Evolutionary conservation across 345 rosid species (phyloP).

Genomic region (Pelargonium nanum): DNA sequence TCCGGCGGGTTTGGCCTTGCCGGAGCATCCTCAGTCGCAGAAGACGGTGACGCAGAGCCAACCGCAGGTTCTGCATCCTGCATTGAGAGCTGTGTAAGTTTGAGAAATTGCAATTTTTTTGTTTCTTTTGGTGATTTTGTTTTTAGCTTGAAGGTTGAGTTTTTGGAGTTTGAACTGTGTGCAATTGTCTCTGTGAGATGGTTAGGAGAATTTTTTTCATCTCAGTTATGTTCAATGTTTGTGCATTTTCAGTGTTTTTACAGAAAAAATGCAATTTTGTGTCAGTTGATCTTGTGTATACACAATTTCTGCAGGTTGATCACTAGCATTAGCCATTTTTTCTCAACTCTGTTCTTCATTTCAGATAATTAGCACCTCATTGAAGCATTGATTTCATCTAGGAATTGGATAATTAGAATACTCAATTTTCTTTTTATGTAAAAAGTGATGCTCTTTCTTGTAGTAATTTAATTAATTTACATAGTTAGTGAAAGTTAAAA

Average conservation of each 20-base stretch:
- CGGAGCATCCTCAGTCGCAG: constrained; percentile 43
- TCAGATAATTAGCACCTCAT: neutral
- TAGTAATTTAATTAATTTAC: too few relatives aligned
- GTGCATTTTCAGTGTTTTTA: neutral
- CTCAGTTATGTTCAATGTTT: too few relatives aligned
- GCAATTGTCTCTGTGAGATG: neutral
- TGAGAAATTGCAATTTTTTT: neutral
- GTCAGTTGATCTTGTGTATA: too few relatives aligned
- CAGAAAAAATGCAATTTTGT: neutral
- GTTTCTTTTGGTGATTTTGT: neutral
- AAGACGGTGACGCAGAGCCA: constrained; percentile 14
- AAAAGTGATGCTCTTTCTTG: neutral
- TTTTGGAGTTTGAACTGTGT: neutral
- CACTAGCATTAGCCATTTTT: too few relatives aligned
- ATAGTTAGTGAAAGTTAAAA: neutral
- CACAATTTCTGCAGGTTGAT: too few relatives aligned
- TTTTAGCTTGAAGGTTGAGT: neutral
- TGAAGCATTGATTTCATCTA: neutral
- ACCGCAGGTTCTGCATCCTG: constrained; percentile 19
- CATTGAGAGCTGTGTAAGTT: constrained; percentile 55
- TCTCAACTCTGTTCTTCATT: too few relatives aligned
- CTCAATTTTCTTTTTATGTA: neutral
- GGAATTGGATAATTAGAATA: too few relatives aligned
- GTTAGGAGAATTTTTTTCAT: too few relatives aligned
- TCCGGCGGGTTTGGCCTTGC: constrained; percentile 26